Evolutionary conservation across 108 stramenopile genomes (phyloP).

Genomic region (Cyclotella cryptica): DNA sequence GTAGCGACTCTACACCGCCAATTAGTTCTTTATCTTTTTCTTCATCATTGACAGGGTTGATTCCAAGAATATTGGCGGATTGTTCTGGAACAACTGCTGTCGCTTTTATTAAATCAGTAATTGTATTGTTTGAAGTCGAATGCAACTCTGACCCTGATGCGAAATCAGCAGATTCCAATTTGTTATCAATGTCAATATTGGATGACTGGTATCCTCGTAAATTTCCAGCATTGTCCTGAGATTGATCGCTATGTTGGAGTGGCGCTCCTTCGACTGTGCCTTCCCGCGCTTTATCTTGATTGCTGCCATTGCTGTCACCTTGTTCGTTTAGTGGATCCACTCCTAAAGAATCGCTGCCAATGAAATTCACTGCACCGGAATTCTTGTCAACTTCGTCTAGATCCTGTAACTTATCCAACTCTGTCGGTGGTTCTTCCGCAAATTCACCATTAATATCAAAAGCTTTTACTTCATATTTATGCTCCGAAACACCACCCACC

Average conservation of each 20-base stretch:
- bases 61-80: background rate
- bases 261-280: no score
- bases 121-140: background rate
- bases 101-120: background rate
- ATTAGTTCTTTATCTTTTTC: no score
- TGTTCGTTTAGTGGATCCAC: background rate
- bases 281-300: background rate
- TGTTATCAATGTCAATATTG: background rate
- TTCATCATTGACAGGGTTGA: background rate
- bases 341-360: background rate
- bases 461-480: slow-evolving; percentile 38
- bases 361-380: background rate
- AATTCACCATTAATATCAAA: background rate
- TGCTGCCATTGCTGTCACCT: background rate
- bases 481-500: slow-evolving; percentile 6
- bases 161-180: background rate
- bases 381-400: background rate
- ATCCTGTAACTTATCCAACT: background rate
- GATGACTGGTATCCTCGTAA: slow-evolving; percentile 6
- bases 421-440: background rate
- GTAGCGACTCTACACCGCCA: background rate
- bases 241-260: background rate
- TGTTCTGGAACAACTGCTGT: background rate
- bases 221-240: background rate
- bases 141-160: background rate